These are phyloP conservation scores for Tuber microsphaerosporum DNA, from an alignment of 495 filamentous ascomycete genomes.

Conservation along the genomic window DNA sequence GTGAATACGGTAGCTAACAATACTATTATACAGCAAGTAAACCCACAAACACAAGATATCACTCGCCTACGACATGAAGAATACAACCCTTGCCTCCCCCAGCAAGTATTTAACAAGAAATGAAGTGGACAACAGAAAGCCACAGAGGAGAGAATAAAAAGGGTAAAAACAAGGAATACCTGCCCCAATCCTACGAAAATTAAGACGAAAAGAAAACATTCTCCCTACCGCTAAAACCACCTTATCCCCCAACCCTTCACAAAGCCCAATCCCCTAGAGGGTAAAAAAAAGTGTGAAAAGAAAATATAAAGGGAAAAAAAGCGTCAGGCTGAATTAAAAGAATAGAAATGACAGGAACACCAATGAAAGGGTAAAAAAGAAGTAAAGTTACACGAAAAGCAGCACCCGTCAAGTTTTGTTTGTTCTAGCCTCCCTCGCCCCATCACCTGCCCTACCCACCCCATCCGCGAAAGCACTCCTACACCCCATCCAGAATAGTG, in stretches of 20 bases:
- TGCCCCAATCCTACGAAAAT: not conserved
- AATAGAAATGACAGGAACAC: not conserved
- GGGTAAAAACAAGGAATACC: not conserved
- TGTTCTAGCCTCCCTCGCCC: not conserved
- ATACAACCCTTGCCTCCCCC: not conserved
- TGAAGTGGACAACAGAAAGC: not conserved
- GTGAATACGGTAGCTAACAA: not conserved
- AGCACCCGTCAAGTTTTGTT: not conserved
- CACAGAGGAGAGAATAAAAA: not conserved
- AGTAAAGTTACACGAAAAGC: not conserved
- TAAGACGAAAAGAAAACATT: not conserved
- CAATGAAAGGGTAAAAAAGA: not conserved
- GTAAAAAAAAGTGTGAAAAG: not conserved
- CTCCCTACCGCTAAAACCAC: not conserved
- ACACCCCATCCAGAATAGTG: not conserved
- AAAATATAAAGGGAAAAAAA: not conserved
- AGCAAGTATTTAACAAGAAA: not conserved
- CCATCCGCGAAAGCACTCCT: not conserved
- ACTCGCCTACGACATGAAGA: not conserved
- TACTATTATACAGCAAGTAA: not conserved
- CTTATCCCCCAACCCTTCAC: not conserved
- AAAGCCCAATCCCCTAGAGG: not conserved
- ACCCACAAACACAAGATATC: not conserved
- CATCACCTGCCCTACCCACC: not conserved
- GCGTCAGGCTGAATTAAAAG: not conserved